These are phyloP conservation scores for Ambrosiella cleistominuta DNA, from an alignment of 2,329 filamentous ascomycete species.

Conservation along the genomic window DNA sequence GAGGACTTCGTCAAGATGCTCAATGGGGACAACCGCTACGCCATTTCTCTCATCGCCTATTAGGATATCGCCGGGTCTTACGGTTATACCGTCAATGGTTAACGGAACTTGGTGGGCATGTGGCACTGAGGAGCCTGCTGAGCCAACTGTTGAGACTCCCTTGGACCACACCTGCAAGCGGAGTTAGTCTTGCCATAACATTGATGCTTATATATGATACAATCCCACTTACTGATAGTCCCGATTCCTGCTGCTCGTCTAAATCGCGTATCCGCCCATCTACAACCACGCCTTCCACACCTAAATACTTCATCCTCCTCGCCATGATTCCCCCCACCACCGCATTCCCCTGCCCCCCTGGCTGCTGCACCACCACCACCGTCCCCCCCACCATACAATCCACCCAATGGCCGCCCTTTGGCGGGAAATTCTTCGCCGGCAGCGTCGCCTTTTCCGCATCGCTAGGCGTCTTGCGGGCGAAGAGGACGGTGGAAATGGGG, in stretches of 20 bases:
- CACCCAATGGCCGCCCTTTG: conserved; percentile 44
- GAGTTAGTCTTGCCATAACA: background rate
- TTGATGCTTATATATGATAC: background rate
- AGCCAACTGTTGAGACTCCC: conserved; percentile 39
- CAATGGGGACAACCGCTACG: conserved; percentile 47
- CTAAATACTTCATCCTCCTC: conserved; percentile 44
- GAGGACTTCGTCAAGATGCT: conserved; percentile 40
- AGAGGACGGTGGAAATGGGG: conserved; percentile 43
- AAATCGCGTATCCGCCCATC: conserved; percentile 52
- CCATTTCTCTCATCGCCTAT: conserved; percentile 55
- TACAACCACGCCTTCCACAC: conserved; percentile 45
- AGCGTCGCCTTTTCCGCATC: conserved; percentile 10
- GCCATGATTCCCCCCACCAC: conserved; percentile 66
- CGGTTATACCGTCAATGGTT: conserved; percentile 25
- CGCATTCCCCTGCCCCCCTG: conserved; percentile 46
- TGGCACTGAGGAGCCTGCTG: conserved; percentile 36
- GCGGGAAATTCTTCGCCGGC: conserved; percentile 32
- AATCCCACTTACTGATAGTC: conserved; percentile 34
- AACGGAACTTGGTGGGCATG: conserved; percentile 33
- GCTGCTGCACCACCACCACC: conserved; percentile 50
- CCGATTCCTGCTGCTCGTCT: conserved; percentile 35
- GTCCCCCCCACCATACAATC: conserved; percentile 43
- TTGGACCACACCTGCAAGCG: conserved; percentile 33
- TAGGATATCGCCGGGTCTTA: conserved; percentile 45
- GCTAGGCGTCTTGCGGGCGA: conserved; percentile 38